phyloP scores from a whole-genome alignment of 257 asterid genomes.

The Capsicum rhomboideum region DNA sequence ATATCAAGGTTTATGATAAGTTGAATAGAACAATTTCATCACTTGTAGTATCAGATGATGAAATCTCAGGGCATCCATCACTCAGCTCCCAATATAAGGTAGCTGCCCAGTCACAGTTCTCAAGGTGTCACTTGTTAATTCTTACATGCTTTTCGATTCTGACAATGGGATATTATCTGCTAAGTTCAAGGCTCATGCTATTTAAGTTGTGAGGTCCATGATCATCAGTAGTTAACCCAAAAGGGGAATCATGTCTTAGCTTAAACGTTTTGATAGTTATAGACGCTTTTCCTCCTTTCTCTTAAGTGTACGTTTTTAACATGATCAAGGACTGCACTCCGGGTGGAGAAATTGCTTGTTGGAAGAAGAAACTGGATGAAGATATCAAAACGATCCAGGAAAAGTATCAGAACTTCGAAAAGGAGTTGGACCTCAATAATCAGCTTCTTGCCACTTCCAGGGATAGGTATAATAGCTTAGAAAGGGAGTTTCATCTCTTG shows the following conservation, averaged over 20 bases:
- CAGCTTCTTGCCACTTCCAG: slow-evolving; percentile 51
- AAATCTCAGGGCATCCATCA: slow-evolving; percentile 17
- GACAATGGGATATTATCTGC: slow-evolving; percentile 45
- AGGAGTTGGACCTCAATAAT: slow-evolving; percentile 31
- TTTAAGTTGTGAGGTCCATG: slow-evolving; percentile 16
- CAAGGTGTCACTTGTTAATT: slow-evolving; percentile 45
- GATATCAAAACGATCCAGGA: slow-evolving; percentile 41
- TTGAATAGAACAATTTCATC: slow-evolving; percentile 49
- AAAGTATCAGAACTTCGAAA: slow-evolving; percentile 47
- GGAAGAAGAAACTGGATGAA: slow-evolving; percentile 66
- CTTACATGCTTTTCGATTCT: slow-evolving; percentile 46
- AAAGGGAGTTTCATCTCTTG: slow-evolving; percentile 44
- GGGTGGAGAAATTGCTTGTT: slow-evolving; percentile 64
- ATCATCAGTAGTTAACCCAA: not conserved
- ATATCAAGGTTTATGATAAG: slow-evolving; percentile 47
- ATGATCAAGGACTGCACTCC: slow-evolving; percentile 58
- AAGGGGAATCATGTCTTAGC: not conserved
- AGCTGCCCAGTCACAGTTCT: slow-evolving; percentile 61
- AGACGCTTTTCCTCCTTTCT: not conserved
- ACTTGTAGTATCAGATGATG: slow-evolving; percentile 32
- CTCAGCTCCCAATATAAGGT: slow-evolving; percentile 59
- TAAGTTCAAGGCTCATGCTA: slow-evolving; percentile 31
- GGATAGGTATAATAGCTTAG: slow-evolving; percentile 52
- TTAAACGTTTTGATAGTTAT: not conserved
- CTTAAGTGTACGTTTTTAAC: slow-evolving; percentile 9